Evolutionary conservation across 169 alveolate species (phyloP).

Genomic region (Plasmodium fragile): DNA sequence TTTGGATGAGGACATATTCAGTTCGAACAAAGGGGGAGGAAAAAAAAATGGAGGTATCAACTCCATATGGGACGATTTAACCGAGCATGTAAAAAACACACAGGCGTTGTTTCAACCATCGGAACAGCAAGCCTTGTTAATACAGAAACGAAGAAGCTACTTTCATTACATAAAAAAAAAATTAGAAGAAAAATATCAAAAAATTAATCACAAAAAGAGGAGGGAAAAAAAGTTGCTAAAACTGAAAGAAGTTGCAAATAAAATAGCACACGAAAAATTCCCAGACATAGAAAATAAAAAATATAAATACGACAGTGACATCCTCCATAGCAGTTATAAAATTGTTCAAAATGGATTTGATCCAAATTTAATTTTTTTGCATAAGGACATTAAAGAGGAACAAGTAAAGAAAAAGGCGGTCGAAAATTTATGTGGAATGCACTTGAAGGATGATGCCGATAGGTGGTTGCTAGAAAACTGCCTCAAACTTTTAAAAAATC

Average conservation of each 20-base stretch:
- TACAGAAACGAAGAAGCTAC: constrained; percentile 38
- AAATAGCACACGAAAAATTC: constrained; percentile 53
- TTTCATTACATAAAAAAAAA: constrained; percentile 75
- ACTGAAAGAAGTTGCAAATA: constrained; percentile 33
- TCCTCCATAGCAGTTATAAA: constrained; percentile 45
- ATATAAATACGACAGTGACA: not conserved
- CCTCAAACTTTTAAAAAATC: constrained; percentile 70
- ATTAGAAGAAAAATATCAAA: constrained; percentile 57
- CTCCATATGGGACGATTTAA: constrained; percentile 67
- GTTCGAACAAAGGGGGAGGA: not conserved
- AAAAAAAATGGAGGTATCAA: constrained; percentile 20
- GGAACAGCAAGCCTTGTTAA: constrained; percentile 35
- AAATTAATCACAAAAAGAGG: constrained; percentile 60
- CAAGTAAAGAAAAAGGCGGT: constrained; percentile 45
- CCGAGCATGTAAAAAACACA: constrained; percentile 51
- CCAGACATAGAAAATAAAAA: constrained; percentile 23
- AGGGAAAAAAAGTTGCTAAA: constrained; percentile 38
- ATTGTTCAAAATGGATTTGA: constrained; percentile 70
- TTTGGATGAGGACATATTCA: not conserved
- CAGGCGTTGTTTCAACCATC: constrained; percentile 72
- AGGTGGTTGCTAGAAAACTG: constrained; percentile 75
- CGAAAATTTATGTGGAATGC: constrained; percentile 66
- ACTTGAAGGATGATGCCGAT: constrained; percentile 76
- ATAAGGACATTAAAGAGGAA: constrained; percentile 45
- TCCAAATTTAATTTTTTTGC: constrained; percentile 71